Evolutionary conservation across 257 asterid species (phyloP), one percentile per base, ranked within the genome.

Genomic region (Petrea volubilis): DNA sequence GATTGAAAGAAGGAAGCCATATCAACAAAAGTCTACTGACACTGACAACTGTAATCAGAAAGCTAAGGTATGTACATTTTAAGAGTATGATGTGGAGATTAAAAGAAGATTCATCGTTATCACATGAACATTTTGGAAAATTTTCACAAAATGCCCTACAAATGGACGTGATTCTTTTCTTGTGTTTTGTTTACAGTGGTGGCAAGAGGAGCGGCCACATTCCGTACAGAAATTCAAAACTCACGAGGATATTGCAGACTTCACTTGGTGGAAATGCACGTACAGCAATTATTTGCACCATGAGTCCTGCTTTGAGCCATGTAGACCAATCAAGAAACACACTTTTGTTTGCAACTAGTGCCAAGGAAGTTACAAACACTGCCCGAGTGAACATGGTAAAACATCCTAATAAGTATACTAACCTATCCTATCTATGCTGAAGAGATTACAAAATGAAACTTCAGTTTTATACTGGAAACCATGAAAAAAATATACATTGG

Each of bases 1-100:
- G 97, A 82, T 80, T 95, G 85, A 92, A 95, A 79, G 99, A 92
- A 90, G 99, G 99, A 25, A 95, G 98, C 75, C 99, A 95, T 74
- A 95, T 95, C 58, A 95, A 92, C 79, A 79, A 89, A 81, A 95
- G 98, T 85, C 80, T 95, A 57, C 77, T 95, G 68, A 95, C 98
- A 47, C 78, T 95, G 83, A 87, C 99, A 64, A 92, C 95, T 51
- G 98, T 95, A 46, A 92, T 95, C 76, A 86, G 99, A 82, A 95
- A 94, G 83, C 83, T 94, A 74, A 89, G 99, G 99, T 91, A 55
- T 41, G 71, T 28, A 66, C n/a, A 25, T 59, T 46, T 9, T 40
- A 3, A 40, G 6, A 8, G 1, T 49, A 70, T 50, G 73, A 59
- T 55, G 7, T 53, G 70, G 36, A 67, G 38, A 55, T 57, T 60